A percentile compares a stretch with the other conserved stretches of the same genome.
These are phyloP conservation scores for Leptographium procerum DNA, from an alignment of 2,329 filamentous ascomycete species.

Conservation along the genomic window DNA sequence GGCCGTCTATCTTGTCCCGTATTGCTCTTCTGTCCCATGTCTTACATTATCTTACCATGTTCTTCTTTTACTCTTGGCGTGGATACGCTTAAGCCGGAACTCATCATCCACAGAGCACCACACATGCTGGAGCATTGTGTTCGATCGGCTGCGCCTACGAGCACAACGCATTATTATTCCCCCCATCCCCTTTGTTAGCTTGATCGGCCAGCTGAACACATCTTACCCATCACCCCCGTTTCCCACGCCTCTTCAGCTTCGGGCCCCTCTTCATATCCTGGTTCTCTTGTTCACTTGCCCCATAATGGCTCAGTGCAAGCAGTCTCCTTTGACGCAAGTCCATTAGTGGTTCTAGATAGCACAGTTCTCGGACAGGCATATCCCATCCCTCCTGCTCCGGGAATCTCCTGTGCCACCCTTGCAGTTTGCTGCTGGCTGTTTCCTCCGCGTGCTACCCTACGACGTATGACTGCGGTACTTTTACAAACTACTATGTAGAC, in stretches of 20 bases:
- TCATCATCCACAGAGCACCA: background rate
- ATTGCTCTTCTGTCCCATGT: background rate
- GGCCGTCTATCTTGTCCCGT: background rate
- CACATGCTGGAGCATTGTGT: too few relatives aligned
- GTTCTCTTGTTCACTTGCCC: background rate
- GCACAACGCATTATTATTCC: background rate
- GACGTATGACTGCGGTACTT: background rate
- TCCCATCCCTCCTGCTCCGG: background rate
- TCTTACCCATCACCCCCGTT: background rate
- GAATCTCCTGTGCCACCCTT: background rate
- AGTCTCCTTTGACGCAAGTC: background rate
- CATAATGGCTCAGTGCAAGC: background rate
- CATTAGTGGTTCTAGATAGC: background rate
- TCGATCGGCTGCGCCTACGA: too few relatives aligned
- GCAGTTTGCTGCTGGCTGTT: background rate
- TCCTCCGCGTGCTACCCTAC: background rate
- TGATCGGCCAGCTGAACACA: background rate
- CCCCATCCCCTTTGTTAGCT: background rate
- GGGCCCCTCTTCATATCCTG: background rate
- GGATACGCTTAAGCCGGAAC: background rate
- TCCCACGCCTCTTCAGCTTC: constrained; percentile 1
- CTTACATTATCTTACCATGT: background rate
- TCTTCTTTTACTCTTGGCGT: background rate
- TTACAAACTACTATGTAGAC: too few relatives aligned
- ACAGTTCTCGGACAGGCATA: background rate